Base-by-base conservation (phyloP, 345 rosid genomes). In the Rubroshorea leprosula region DNA sequence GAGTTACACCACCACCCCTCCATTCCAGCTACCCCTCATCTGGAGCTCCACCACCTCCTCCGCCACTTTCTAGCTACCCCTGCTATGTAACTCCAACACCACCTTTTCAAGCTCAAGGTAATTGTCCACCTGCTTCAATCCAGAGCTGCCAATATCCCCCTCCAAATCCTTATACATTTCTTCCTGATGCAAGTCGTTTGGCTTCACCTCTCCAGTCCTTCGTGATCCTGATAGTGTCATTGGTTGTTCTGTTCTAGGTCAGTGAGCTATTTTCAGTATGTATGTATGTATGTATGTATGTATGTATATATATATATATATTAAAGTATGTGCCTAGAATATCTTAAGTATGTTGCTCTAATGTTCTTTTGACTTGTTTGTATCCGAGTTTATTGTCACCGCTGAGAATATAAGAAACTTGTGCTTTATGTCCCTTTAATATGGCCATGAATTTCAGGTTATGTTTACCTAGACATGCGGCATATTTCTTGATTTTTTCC, bases 91-190 rank as follows among this genome's bases (percentile, higher is more conserved):
- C 72, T 22, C 45, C 64, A 4, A 68, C 70, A 2, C 43, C 74
- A 10, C 38, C 64, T 22, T 45, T 21, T 19, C 60, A 27, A 13
- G 46, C 23, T 57, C 68, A 48, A 54, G 60, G 15, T 31, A 66
- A 64, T n/a, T 74, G 81, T 45, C 39, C 81, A 8, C 64, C 66
- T 0, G 17, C 29, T 67, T 69, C 75, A 1, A 66, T 45, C 0
- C 74, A 63, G 70, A 73, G 76, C 67, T 70, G 78, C 66, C 41
- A 24, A 9, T 20, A 60, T 15, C 59, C 74, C 57, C 0, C 51
- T 62, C 65, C 79, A 27, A 41, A 24, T 55, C 53, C 65, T 14
- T 49, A 35, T 18, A 67, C 49, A 27, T 72, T 68, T 15, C 70
- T 72, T 5, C 39, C 18, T 1, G 61, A 57, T 0, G 58, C 62